Percentiles rank a stretch among this genome's conserved stretches.
These are phyloP conservation scores for Trichoderma cornu-damae DNA, from an alignment of 2,329 filamentous ascomycete genomes.

Conservation along the genomic window DNA sequence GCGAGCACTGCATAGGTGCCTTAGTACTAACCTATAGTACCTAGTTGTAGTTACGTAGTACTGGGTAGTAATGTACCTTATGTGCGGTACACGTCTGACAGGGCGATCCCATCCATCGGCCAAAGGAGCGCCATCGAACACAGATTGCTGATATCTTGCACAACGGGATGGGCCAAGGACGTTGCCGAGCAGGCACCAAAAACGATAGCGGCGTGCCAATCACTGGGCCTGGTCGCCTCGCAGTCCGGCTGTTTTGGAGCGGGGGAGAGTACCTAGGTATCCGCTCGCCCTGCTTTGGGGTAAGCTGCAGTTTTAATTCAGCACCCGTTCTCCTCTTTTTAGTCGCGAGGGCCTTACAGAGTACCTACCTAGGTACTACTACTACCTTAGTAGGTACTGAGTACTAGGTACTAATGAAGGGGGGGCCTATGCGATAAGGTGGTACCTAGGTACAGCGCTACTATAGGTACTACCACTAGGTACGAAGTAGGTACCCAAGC, in stretches of 20 bases:
- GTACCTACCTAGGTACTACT: too few species aligned
- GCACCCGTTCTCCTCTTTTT: background rate
- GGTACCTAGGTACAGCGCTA: too few species aligned
- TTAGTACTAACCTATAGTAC: too few species aligned
- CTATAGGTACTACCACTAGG: too few species aligned
- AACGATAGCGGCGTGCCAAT: constrained; percentile 3
- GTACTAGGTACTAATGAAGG: too few species aligned
- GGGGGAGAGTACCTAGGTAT: constrained; percentile 7
- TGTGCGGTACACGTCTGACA: background rate
- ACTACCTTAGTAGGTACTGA: too few species aligned
- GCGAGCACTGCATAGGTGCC: too few species aligned
- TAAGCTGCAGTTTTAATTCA: constrained; percentile 12
- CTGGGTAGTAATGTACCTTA: too few species aligned
- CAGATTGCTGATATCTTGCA: background rate
- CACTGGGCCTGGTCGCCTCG: background rate
- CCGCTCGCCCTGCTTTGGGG: constrained; percentile 10
- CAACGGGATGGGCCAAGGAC: background rate
- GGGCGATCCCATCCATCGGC: background rate
- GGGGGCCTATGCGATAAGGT: background rate
- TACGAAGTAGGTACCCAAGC: too few species aligned
- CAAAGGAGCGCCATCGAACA: background rate
- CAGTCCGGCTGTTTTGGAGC: background rate
- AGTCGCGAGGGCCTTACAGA: too few species aligned
- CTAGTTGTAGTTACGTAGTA: too few species aligned
- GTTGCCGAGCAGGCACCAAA: background rate